These are phyloP conservation scores for Hippophae tibetana DNA, from an alignment of 306 rosid species.

Conservation along the genomic window DNA sequence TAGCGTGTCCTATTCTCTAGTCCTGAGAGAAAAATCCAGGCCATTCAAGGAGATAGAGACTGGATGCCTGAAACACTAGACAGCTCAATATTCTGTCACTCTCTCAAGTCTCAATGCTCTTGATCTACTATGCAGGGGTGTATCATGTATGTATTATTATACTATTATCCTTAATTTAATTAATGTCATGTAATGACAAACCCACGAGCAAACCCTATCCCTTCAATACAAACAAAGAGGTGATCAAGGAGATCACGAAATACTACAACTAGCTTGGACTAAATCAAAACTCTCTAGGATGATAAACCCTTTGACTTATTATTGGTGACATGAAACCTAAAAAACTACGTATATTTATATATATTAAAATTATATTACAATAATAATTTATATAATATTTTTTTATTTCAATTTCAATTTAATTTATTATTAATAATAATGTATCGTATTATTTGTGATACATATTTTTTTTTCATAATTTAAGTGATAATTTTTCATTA, in stretches of 20 bases:
- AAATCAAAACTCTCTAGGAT: neutral
- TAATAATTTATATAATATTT: too few species aligned
- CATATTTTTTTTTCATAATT: too few species aligned
- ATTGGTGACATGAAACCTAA: slow-evolving; percentile 15
- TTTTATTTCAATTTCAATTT: too few species aligned
- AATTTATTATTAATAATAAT: too few species aligned
- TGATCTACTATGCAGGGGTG: neutral
- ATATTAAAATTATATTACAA: too few species aligned
- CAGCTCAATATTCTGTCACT: neutral
- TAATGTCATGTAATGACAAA: slow-evolving; percentile 33
- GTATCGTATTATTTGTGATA: too few species aligned
- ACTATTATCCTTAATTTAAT: slow-evolving; percentile 2
- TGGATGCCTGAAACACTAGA: neutral
- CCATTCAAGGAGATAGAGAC: slow-evolving; percentile 2
- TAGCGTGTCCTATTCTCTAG: slow-evolving; percentile 5
- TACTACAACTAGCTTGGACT: neutral
- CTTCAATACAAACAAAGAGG: slow-evolving; percentile 19
- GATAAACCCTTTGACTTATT: slow-evolving; percentile 13
- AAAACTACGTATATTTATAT: too few species aligned
- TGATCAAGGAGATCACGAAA: neutral
- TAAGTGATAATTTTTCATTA: too few species aligned
- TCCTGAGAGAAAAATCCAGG: slow-evolving; percentile 26
- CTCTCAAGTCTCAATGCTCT: slow-evolving; percentile 15
- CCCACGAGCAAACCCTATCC: slow-evolving; percentile 31
- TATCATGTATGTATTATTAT: neutral